Conservation (phyloP, 768 basidiomycete genomes). For the Boletus rufocinnamomeus region DNA sequence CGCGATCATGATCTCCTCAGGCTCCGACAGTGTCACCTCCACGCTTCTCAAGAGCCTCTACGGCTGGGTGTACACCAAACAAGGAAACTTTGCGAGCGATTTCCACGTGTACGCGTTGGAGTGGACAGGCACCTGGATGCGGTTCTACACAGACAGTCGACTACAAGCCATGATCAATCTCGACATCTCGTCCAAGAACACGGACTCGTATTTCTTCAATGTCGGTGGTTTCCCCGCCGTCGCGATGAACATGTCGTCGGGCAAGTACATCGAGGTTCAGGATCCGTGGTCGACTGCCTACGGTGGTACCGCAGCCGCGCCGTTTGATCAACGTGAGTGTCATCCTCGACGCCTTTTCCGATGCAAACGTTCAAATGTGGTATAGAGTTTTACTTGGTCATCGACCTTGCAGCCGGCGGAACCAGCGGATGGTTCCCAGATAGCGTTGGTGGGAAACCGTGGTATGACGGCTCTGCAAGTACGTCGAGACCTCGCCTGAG, state of each 20-base stretch:
- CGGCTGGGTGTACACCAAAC: conserved; percentile 40
- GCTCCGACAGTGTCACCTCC: conserved; percentile 7
- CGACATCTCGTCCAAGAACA: conserved; percentile 42
- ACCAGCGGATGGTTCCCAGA: conserved; percentile 59
- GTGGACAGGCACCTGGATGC: conserved; percentile 59
- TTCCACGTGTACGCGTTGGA: conserved; percentile 61
- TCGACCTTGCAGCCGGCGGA: conserved; percentile 79
- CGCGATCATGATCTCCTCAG: conserved; percentile 1
- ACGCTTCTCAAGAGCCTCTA: conserved; percentile 40
- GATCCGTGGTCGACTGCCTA: conserved; percentile 52
- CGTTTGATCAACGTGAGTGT: conserved; percentile 37
- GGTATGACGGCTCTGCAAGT: conserved; percentile 64
- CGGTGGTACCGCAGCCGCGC: conserved; percentile 49
- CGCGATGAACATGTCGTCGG: conserved; percentile 43
- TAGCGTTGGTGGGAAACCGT: conserved; percentile 55
- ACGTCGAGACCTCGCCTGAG: conserved; percentile 22
- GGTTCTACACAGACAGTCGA: conserved; percentile 53
- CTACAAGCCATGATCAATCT: conserved; percentile 54
- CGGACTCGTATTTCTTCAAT: conserved; percentile 52
- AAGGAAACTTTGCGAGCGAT: conserved; percentile 45
- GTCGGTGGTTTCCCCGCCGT: conserved; percentile 53
- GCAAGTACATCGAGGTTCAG: conserved; percentile 40
- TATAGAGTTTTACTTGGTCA: conserved; percentile 80
- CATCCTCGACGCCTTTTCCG: neutral
- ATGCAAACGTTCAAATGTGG: conserved; percentile 9